Evolutionary conservation across 768 basidiomycete genomes (phyloP).

Genomic region (Ramaria rubella): DNA sequence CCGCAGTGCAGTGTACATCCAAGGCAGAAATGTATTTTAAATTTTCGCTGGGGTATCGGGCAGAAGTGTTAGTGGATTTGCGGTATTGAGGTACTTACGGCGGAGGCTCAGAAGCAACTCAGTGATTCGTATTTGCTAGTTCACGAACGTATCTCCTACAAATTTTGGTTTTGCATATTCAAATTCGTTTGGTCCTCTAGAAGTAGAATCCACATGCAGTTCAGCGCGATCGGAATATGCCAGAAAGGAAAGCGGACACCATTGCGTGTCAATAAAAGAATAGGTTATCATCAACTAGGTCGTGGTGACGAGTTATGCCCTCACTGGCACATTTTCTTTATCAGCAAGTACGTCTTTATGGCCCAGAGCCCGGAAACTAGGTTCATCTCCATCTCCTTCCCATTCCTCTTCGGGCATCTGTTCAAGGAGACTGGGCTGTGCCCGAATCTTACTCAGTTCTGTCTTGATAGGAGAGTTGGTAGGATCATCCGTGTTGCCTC

Average conservation of each 20-base stretch:
- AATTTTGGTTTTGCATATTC: too few species aligned
- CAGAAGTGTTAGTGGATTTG: too few species aligned
- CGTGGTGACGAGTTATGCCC: not conserved
- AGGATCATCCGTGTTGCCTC: constrained; percentile 25
- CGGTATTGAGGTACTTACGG: too few species aligned
- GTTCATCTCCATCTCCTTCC: constrained; percentile 37
- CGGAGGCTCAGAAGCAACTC: too few species aligned
- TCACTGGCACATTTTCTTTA: constrained; percentile 21
- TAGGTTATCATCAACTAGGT: not conserved
- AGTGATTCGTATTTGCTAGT: too few species aligned
- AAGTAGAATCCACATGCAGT: too few species aligned
- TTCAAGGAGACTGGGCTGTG: constrained; percentile 48
- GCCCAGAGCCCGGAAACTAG: constrained; percentile 38
- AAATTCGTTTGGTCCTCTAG: too few species aligned
- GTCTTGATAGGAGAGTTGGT: constrained; percentile 49
- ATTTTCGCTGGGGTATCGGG: not conserved
- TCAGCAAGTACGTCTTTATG: constrained; percentile 23
- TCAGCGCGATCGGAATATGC: too few species aligned
- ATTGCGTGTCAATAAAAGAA: not conserved
- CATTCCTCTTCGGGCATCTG: constrained; percentile 55
- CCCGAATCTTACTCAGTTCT: constrained; percentile 24
- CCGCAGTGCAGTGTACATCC: constrained; percentile 66
- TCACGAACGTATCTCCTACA: too few species aligned
- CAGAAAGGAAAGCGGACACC: not conserved
- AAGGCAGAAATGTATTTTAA: constrained; percentile 38